Conservation (phyloP, 2,329 filamentous ascomycete species). For the Talaromyces albobiverticillius region DNA sequence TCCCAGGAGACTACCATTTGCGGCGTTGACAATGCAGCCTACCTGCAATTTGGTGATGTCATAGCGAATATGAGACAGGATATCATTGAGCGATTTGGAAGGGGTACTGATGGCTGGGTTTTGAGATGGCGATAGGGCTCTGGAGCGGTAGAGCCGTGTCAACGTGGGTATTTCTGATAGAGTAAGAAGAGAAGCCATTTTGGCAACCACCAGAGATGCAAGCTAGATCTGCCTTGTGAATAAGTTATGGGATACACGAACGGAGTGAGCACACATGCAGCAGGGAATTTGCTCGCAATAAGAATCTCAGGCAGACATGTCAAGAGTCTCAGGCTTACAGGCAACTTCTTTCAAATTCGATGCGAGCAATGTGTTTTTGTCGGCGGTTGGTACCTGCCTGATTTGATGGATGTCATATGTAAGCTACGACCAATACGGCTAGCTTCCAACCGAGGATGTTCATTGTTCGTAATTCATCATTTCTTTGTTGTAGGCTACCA, state of each 20-base stretch:
- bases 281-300: neutral
- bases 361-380: neutral
- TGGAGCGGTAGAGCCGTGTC: constrained; percentile 63
- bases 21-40: constrained; percentile 90
- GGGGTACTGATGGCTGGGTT: constrained; percentile 30
- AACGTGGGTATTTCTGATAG: constrained; percentile 39
- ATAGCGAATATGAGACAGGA: constrained; percentile 65
- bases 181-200: constrained; percentile 18
- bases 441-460: too few species aligned
- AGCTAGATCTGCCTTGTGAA: neutral
- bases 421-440: neutral
- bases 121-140: constrained; percentile 44
- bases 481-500: too few species aligned
- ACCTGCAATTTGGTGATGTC: constrained; percentile 79
- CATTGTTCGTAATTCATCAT: too few species aligned
- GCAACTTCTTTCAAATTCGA: neutral
- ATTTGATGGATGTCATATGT: too few species aligned
- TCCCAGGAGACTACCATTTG: constrained; percentile 73
- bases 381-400: too few species aligned
- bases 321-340: neutral
- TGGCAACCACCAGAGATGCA: neutral
- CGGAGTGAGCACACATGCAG: neutral
- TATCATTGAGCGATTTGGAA: constrained; percentile 49
- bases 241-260: neutral
- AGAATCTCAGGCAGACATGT: neutral